Evolutionary conservation across 768 basidiomycete genomes (phyloP).

Genomic region (Lactarius sanguifluus): DNA sequence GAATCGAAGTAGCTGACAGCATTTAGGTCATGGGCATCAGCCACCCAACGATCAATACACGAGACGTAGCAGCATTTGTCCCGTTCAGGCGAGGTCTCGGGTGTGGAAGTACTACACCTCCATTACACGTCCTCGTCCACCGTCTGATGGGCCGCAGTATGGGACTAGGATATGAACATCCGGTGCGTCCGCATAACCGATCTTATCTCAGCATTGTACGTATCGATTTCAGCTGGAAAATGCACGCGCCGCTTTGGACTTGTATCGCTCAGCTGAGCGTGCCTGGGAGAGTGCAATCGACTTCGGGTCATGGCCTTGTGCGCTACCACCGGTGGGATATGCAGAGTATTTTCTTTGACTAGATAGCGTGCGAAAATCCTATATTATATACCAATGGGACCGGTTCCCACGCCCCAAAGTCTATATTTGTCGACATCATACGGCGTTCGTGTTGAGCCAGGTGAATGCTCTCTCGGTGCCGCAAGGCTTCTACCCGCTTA

Average conservation of each 20-base stretch:
- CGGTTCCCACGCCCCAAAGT: conserved; percentile 5
- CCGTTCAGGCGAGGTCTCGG: conserved; percentile 47
- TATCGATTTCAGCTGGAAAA: conserved; percentile 43
- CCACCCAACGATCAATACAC: conserved; percentile 52
- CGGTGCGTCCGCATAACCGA: conserved; percentile 40
- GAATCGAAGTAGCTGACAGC: conserved; percentile 1
- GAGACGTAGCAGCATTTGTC: conserved; percentile 55
- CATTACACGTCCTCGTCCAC: conserved; percentile 44
- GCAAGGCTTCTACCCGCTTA: neutral
- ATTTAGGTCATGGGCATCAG: conserved; percentile 49
- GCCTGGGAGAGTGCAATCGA: conserved; percentile 48
- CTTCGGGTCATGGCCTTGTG: conserved; percentile 48
- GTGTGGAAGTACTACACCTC: conserved; percentile 35
- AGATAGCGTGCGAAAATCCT: conserved; percentile 12
- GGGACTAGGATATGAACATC: conserved; percentile 45
- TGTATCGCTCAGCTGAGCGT: conserved; percentile 53
- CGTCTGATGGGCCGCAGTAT: conserved; percentile 48
- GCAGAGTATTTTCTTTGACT: conserved; percentile 24
- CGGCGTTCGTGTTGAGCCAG: too few species aligned
- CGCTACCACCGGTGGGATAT: conserved; percentile 28
- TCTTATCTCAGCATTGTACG: neutral
- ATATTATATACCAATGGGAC: neutral
- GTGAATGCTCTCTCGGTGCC: conserved; percentile 11
- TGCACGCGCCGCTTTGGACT: conserved; percentile 50
- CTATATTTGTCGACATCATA: neutral